Evolutionary conservation across 257 asterid species (phyloP).

Genomic region (Solanum neorickii): DNA sequence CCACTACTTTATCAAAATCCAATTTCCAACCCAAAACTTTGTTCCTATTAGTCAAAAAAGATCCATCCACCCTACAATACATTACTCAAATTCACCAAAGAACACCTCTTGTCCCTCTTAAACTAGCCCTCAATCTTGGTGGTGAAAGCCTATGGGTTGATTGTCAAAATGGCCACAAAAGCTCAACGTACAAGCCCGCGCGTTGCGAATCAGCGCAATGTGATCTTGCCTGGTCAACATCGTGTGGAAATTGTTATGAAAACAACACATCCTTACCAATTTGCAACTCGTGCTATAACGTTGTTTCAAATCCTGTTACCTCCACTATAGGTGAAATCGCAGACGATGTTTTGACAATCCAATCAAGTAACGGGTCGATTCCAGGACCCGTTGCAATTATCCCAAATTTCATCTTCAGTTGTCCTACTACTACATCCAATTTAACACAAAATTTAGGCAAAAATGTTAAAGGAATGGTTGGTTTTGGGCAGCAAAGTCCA

Average conservation of each 20-base stretch:
- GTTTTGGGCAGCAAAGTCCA: neutral
- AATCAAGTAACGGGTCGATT: neutral
- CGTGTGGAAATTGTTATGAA: neutral
- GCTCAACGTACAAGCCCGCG: neutral
- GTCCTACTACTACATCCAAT: neutral
- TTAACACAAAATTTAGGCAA: neutral
- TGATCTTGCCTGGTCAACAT: neutral
- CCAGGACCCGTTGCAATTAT: neutral
- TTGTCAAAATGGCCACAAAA: neutral
- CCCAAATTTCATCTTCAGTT: neutral
- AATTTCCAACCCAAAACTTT: neutral
- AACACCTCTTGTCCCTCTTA: neutral
- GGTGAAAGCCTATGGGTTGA: neutral
- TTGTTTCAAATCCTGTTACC: neutral
- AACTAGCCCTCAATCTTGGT: neutral
- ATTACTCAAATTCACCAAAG: neutral
- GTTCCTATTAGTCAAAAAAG: neutral
- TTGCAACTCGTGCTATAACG: neutral
- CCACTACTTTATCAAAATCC: neutral
- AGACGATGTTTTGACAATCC: neutral
- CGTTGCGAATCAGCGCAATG: neutral
- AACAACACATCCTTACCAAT: neutral
- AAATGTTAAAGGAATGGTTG: conserved; percentile 5
- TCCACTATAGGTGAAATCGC: neutral
- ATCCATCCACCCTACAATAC: neutral